Evolutionary conservation across 1,284 basidiomycete genomes (phyloP).

Genomic region (Ustilago trichophora): DNA sequence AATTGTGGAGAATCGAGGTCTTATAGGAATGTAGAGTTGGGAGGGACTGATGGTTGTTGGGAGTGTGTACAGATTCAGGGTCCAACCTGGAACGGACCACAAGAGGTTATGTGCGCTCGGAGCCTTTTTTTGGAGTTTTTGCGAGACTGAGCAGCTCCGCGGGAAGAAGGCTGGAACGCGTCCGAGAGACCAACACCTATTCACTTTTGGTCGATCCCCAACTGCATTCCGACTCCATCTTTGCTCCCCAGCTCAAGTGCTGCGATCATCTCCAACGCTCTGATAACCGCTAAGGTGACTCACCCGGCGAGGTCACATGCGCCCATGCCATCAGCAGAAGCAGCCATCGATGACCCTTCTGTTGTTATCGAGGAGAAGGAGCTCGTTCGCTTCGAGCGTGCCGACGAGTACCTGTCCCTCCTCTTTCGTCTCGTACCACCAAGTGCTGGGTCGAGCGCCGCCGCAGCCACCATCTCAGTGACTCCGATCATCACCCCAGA

Average conservation of each 20-base stretch:
- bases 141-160: no score
- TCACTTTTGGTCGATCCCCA: no score
- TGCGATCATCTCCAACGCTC: no score
- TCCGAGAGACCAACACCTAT: no score
- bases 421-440: constrained; percentile 17
- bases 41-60: no score
- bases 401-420: constrained; percentile 40
- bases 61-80: neutral
- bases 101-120: neutral
- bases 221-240: no score
- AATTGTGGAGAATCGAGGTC: no score
- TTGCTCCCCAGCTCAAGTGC: no score
- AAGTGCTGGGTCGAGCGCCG: neutral
- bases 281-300: no score
- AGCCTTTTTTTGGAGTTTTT: constrained; percentile 16
- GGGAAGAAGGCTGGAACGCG: no score
- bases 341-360: constrained; percentile 11
- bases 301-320: neutral
- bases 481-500: no score
- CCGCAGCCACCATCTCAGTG: neutral
- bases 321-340: constrained; percentile 8
- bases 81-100: constrained; percentile 5
- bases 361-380: constrained; percentile 40
- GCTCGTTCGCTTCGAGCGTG: constrained; percentile 47
- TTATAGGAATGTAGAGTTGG: no score